Base-by-base conservation (phyloP, 805 yeast species). In the Candida koratica region DNA sequence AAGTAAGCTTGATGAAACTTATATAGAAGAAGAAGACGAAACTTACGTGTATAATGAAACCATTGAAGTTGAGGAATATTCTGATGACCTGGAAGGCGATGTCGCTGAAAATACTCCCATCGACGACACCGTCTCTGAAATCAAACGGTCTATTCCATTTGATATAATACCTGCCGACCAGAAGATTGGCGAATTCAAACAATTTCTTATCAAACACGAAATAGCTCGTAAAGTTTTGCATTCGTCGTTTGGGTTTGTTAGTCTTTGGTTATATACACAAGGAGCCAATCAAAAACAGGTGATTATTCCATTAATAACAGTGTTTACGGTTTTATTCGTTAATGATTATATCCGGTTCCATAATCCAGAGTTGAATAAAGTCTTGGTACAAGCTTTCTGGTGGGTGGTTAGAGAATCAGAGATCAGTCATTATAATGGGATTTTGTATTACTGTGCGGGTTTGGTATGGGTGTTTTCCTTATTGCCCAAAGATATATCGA, bases 171-270 rank as follows among this genome's bases (percentile, higher is more conserved):
- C 31, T 8, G 10, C n/a, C 4, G 24, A 22, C 13, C 20, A 30
- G 15, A 15, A 19, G 4, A 11, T 36, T 11, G 32, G 35, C 6
- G 22, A 26, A 12, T n/a, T 36, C 10, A 16, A 23, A 12, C 13
- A 36, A 28, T 36, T 36, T 31, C 17, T 36, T 10, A 32, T 38
- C 24, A 83, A 83, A 51, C 88, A 93, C 53, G 98, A 93, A 60
- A 66, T 93, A 12, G 94, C 95, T 4, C 75, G 98, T 51, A 93
- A 93, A 58, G 62, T 75, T 3, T 77, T 93, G 41, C 98, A 93
- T 57, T 84, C 90, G 6, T 82, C 93, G 1, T 87, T 89, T 32
- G 98, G 97, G 0, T 73, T 88, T 44, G 48, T 89, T 28, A 81
- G 97, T 2, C 59, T 93, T 25, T 81, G 73, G 49, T 61, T 86